Evolutionary conservation across 192 early-diverging fungal species (phyloP).

Genomic region (Haplosporangium gracile): DNA sequence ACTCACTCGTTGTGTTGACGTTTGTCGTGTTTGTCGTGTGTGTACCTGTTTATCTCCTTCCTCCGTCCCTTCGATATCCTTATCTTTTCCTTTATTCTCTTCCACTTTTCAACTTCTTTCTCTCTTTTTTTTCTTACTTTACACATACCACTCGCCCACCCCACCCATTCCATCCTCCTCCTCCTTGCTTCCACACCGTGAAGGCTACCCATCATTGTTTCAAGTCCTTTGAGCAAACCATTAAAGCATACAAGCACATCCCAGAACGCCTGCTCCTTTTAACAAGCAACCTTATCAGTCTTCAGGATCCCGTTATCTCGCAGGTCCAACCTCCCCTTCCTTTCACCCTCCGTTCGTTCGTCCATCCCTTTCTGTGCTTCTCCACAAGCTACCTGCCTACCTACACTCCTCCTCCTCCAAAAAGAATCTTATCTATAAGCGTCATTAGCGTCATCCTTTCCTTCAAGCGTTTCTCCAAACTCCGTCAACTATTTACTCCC

Average conservation of each 20-base stretch:
- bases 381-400: not conserved
- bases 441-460: not conserved
- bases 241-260: not conserved
- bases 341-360: not conserved
- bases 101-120: not conserved
- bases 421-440: conserved; percentile 1
- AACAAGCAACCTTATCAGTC: not conserved
- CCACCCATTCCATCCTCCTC: not conserved
- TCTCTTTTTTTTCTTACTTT: conserved; percentile 15
- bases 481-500: not conserved
- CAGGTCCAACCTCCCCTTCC: conserved; percentile 11
- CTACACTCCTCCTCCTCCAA: not conserved
- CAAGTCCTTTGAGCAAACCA: not conserved
- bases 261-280: not conserved
- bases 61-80: not conserved
- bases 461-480: not conserved
- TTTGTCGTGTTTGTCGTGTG: conserved; percentile 3
- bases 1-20: not conserved
- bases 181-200: not conserved
- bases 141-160: not conserved
- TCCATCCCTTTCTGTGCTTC: not conserved
- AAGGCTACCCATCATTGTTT: not conserved
- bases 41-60: not conserved
- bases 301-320: conserved; percentile 27
- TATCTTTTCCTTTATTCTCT: conserved; percentile 1